Conservation (phyloP, 768 basidiomycete genomes). For the Xerocomellus amylosporus region DNA sequence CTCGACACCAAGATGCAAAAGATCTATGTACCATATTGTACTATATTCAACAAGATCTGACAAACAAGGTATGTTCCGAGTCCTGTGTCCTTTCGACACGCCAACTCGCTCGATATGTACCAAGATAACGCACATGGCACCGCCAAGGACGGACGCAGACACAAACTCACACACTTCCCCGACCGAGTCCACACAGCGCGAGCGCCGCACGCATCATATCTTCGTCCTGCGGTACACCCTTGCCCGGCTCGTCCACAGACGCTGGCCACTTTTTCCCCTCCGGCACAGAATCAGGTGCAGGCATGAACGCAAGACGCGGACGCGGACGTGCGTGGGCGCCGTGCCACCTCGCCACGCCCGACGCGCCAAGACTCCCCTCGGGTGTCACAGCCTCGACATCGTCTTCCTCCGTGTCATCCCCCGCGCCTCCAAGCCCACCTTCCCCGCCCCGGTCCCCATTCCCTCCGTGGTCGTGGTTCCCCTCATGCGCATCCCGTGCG, state of each 20-base stretch:
- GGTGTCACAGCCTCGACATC: constrained; percentile 65
- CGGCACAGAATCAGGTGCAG: background rate
- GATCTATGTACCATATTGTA: background rate
- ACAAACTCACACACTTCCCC: constrained; percentile 16
- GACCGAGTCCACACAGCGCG: constrained; percentile 57
- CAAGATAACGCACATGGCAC: constrained; percentile 1
- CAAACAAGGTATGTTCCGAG: constrained; percentile 1
- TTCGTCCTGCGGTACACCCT: constrained; percentile 44
- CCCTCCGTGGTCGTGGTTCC: constrained; percentile 9
- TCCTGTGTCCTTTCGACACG: background rate
- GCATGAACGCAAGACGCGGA: background rate
- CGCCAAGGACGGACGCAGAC: background rate
- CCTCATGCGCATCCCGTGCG: background rate
- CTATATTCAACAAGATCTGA: background rate
- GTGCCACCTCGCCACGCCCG: constrained; percentile 41
- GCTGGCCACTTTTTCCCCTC: background rate
- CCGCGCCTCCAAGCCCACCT: background rate
- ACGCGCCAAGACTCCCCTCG: constrained; percentile 45
- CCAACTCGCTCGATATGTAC: constrained; percentile 6
- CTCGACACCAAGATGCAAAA: background rate
- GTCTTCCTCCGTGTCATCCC: constrained; percentile 63
- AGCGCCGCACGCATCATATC: constrained; percentile 71
- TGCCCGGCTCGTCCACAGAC: background rate
- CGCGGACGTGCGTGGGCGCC: background rate
- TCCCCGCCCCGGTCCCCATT: constrained; percentile 7